Evolutionary conservation across 805 yeast species (phyloP), one percentile per base, ranked within the genome.

Genomic region (Myxozyma neotropica): DNA sequence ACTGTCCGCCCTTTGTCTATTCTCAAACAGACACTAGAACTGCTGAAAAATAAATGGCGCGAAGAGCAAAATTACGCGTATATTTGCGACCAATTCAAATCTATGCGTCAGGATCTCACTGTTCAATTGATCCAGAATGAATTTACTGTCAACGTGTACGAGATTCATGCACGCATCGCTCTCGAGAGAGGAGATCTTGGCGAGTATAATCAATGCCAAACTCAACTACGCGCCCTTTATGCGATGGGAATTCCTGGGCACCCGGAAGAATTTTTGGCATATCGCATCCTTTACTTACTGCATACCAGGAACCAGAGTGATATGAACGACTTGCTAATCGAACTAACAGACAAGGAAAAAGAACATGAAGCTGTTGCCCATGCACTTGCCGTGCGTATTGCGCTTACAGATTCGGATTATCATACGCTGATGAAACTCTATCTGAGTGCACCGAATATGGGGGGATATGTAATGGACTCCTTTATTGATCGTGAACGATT

Each of bases 151-250:
- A 70, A 75, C 55, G 96, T 90, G 0, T 93, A 94, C 72, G 94
- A 90, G 72, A 80, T 85, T 2, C 96, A 93, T 73, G 94, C 94
- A 3, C 82, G 91, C 50, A 77, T 92, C n/a, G 96, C 97, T 0
- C 80, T 93, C 39, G 87, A 85, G 66, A 85, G 87, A 69, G 80
- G 82, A 42, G 99, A 93, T 72, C 74, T 93, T 63, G 97, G 97
- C 8, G 98, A 94, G 72, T 91, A 88, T 72, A 94, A 94, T 75
- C 97, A 93, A 72, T 94, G 98, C 71, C 96, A 88, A 72, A 83
- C 95, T 15, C 89, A 90, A 68, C 74, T 94, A 52, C 82, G 82
- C 63, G 77, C 80, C 46, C 75, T 92, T 24, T 92, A 87, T 69
- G 81, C 77, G 27, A 67, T 68, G 24, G 75, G 76, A 4, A 72